Percentiles rank a stretch among this genome's conserved stretches.
phyloP scores from a whole-genome alignment of 1,139 yeast genomes.

The Taphrina pruni region DNA sequence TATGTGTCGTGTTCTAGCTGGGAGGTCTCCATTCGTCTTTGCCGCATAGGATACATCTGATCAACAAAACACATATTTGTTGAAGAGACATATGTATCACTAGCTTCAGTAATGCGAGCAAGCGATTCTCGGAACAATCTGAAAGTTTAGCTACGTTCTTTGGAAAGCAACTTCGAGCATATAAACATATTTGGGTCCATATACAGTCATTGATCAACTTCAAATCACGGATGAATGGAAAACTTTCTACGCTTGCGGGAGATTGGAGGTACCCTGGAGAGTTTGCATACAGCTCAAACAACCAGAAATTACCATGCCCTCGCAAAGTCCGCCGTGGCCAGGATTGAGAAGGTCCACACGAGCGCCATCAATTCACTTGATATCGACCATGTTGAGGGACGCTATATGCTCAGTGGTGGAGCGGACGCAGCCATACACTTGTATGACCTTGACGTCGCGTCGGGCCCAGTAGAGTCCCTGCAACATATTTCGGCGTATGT shows the following conservation, averaged over 20 bases:
- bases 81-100: too few relatives aligned
- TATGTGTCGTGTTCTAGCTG: too few relatives aligned
- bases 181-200: too few relatives aligned
- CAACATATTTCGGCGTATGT: conserved; percentile 21
- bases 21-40: too few relatives aligned
- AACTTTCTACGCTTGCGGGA: conserved; percentile 33
- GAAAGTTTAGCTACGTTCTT: too few relatives aligned
- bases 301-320: conserved; percentile 32
- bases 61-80: too few relatives aligned
- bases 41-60: too few relatives aligned
- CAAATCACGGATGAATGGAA: conserved; percentile 27
- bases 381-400: conserved; percentile 29
- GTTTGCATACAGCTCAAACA: conserved; percentile 32
- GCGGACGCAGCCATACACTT: conserved; percentile 12
- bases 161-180: too few relatives aligned
- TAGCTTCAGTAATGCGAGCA: too few relatives aligned
- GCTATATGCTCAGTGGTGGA: conserved; percentile 28
- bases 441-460: conserved; percentile 23
- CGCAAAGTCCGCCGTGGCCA: background rate
- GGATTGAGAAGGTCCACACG: conserved; percentile 17
- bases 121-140: too few relatives aligned
- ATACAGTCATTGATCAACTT: background rate
- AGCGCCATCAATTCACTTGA: conserved; percentile 39
- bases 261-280: conserved; percentile 24
- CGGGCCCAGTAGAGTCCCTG: conserved; percentile 19